Evolutionary conservation across 2,329 filamentous ascomycete genomes (phyloP), one percentile per base, ranked within the genome.

Genomic region (Neonectria coccinea): DNA sequence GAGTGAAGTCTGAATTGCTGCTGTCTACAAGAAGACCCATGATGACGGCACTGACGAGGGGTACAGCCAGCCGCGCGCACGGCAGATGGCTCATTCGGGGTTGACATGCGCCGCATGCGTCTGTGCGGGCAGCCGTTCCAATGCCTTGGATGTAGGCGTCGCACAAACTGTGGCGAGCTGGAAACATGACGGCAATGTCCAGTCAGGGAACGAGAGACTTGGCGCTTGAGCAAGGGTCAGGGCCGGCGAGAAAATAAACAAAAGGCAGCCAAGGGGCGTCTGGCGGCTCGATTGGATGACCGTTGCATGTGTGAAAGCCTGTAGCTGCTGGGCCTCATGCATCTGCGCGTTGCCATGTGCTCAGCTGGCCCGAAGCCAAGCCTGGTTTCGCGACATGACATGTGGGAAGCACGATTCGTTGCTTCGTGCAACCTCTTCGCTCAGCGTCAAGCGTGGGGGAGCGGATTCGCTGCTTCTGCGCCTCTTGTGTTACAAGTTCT

Each of bases 401-500:
- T 18, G 44, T 31, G 18, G 42, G 29, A n/a, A 20, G 31, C 2
- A 27, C n/a, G 27, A 51, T 51, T 51, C 47, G 27, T 51, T 47
- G 50, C 39, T 47, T 47, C 47, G 45, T 59, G 29, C 20, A 27
- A 36, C 16, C 29, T 14, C 57, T 29, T 27, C 29, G 27, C 39
- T 29, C 44, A 20, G 18, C 45, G 20, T 33, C 54, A 54, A 57
- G 27, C 18, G 18, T 36, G 41, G 54, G 44, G 41, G 47, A 58
- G 31, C 8, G 41, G 18, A 22, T 48, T 44, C 41, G 8, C 48
- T 63, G 48, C 39, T 18, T 48, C 12, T 54, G 45, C 14, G 36
- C 4, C 18, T 41, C 50, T 42, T 57, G 41, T 53, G 50, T 47
- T 50, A 53, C 42, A 44, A 63, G 31, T 56, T 45, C 51, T 27